Evolutionary conservation across 2,329 filamentous ascomycete species (phyloP).

Genomic region (Neophaeococcomyces mojaviensis): DNA sequence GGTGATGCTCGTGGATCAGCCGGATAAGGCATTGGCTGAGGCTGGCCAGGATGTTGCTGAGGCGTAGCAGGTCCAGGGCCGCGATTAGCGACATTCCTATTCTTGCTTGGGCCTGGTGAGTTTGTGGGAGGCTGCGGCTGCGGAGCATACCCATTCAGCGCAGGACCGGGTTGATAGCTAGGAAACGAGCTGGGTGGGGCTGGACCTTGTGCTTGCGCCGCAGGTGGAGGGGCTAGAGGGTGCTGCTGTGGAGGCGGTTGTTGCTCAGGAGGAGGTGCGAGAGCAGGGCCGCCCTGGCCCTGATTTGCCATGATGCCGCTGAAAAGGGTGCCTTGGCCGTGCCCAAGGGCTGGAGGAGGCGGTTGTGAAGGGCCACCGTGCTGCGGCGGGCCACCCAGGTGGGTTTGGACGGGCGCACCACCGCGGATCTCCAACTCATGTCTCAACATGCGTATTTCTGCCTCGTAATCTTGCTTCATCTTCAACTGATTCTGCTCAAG

Average conservation of each 20-base stretch:
- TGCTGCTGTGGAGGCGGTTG: slow-evolving; percentile 49
- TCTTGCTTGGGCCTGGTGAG: slow-evolving; percentile 76
- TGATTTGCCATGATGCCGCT: slow-evolving; percentile 91
- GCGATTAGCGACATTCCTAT: slow-evolving; percentile 52
- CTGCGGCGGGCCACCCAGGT: slow-evolving; percentile 64
- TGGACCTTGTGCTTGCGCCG: slow-evolving; percentile 47
- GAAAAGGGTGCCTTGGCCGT: slow-evolving; percentile 84
- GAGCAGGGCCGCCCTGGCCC: slow-evolving; percentile 74
- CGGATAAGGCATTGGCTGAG: slow-evolving; percentile 54
- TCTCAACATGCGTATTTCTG: slow-evolving; percentile 76
- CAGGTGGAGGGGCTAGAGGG: slow-evolving; percentile 46
- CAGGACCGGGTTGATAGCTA: slow-evolving; percentile 57
- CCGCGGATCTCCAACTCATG: slow-evolving; percentile 75
- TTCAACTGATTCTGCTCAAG: slow-evolving; percentile 84
- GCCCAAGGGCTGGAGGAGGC: slow-evolving; percentile 70
- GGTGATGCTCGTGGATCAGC: slow-evolving; percentile 75
- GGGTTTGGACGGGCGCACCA: slow-evolving; percentile 51
- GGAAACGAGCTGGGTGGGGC: slow-evolving; percentile 70
- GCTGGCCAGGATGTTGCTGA: slow-evolving; percentile 72
- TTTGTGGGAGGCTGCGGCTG: slow-evolving; percentile 78
- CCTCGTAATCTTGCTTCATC: slow-evolving; percentile 92
- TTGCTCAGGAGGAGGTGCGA: slow-evolving; percentile 68
- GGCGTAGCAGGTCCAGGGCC: slow-evolving; percentile 70
- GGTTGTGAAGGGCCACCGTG: slow-evolving; percentile 77
- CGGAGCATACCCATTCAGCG: slow-evolving; percentile 66